Evolutionary conservation across 371 early-diverging fungal genomes (phyloP).

Genomic region (Cokeromyces recurvatus): DNA sequence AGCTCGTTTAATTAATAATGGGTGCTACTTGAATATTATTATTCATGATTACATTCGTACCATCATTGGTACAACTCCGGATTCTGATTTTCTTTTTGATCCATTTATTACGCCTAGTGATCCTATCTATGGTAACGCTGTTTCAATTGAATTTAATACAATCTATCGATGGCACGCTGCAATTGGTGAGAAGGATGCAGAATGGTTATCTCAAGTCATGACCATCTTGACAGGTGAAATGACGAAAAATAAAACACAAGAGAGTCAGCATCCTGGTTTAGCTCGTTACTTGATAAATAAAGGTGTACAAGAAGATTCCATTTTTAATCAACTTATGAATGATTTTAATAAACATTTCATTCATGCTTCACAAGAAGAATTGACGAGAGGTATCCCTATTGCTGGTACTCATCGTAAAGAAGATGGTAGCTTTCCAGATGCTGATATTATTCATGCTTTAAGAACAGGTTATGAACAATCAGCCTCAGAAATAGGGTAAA

Average conservation of each 20-base stretch:
- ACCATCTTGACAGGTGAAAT: slow-evolving; percentile 7
- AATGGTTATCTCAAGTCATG: slow-evolving; percentile 35
- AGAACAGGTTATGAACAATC: slow-evolving; percentile 25
- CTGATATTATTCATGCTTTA: slow-evolving; percentile 22
- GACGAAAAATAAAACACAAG: not conserved
- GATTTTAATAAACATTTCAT: slow-evolving; percentile 33
- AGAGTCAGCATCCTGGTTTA: slow-evolving; percentile 5
- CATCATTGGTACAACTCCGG: slow-evolving; percentile 37
- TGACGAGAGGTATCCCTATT: slow-evolving; percentile 31
- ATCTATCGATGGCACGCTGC: slow-evolving; percentile 53
- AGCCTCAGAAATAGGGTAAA: slow-evolving; percentile 30
- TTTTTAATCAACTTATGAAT: slow-evolving; percentile 20
- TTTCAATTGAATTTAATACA: slow-evolving; percentile 47
- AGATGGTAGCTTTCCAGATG: slow-evolving; percentile 29
- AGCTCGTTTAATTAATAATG: slow-evolving; percentile 47
- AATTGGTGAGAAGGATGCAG: slow-evolving; percentile 36
- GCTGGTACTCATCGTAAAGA: slow-evolving; percentile 38
- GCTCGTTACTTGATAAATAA: slow-evolving; percentile 14
- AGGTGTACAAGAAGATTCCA: slow-evolving; percentile 14
- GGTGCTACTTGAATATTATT: slow-evolving; percentile 39
- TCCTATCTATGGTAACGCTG: slow-evolving; percentile 42
- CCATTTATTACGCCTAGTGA: slow-evolving; percentile 17
- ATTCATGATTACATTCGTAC: slow-evolving; percentile 46
- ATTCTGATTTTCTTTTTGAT: slow-evolving; percentile 27
- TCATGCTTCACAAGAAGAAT: slow-evolving; percentile 30